A percentile compares a stretch with the other conserved stretches of the same genome.
Evolutionary conservation across 257 asterid genomes (phyloP).

Genomic region (Solanum appendiculatum): DNA sequence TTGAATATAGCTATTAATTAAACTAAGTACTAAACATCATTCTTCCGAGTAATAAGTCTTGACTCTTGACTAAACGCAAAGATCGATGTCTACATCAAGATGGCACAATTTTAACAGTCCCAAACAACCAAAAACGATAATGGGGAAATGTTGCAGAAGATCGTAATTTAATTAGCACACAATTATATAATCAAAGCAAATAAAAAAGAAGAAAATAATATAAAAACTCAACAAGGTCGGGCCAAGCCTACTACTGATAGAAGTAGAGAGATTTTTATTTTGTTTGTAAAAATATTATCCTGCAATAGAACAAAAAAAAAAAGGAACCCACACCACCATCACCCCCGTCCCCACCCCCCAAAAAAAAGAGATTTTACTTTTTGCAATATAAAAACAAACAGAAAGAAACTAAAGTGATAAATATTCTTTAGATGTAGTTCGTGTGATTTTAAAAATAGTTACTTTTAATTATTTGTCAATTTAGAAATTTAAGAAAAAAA

Average conservation of each 20-base stretch:
- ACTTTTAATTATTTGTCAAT: too few relatives aligned
- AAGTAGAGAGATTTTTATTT: not conserved
- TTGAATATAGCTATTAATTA: too few relatives aligned
- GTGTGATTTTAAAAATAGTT: too few relatives aligned
- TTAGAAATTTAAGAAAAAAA: too few relatives aligned
- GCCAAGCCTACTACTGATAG: not conserved
- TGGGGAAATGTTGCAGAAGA: not conserved
- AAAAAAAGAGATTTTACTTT: too few relatives aligned
- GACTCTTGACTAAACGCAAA: not conserved
- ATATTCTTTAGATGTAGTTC: too few relatives aligned
- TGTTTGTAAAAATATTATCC: not conserved
- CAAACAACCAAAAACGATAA: not conserved
- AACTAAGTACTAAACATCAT: not conserved
- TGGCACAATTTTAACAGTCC: not conserved
- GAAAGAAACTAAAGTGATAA: not conserved
- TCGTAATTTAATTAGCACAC: not conserved
- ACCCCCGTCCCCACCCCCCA: not conserved
- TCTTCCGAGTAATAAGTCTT: not conserved
- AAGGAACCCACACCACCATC: not conserved
- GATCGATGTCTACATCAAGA: not conserved
- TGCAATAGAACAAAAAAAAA: too few relatives aligned
- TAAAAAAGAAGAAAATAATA: not conserved
- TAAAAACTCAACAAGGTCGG: not conserved
- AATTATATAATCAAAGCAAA: not conserved
- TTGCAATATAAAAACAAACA: not conserved